Base-by-base conservation (phyloP, 192 early-diverging fungal genomes). In the Rhizophagus clarus region DNA sequence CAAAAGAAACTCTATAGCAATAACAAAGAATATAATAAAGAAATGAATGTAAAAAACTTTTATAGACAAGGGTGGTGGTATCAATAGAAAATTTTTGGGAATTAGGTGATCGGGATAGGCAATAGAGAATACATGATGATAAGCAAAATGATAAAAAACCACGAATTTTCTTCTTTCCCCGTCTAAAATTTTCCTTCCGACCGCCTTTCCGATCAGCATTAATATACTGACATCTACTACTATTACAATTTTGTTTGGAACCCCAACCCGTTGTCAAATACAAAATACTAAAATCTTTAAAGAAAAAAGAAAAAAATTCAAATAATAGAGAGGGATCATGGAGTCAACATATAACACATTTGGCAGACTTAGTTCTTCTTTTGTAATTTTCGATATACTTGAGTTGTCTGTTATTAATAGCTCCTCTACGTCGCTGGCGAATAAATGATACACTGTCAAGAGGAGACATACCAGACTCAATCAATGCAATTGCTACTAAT, bases 401-500 rank as follows among this genome's bases (percentile, higher is more conserved):
- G 69, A 96, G 91, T 81, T 96, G 95, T 24, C 85, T 85, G 82
- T 90, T 94, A 82, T 95, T 95, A 83, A 96, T 92, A 2, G 93
- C 93, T 1, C 95, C 95, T 61, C 92, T 88, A 26, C 95, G 90
- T 61, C 92, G 89, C 67, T 87, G 84, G 31, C 94, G 90, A 31
- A 96, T 92, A 66, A 87, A 91, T 61, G 93, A 91, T 32, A 96
- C 87, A 28, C 92, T 89, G 76, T 95, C 93, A 70, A 95, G 72
- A 1, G 93, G 92, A 56, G 90, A 87, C 92, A 94, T 92, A 17
- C 94, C 94, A 42, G 88, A 85, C 72, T 95, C 95, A 72, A 96
- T 92, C 67, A 96, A 80, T 5, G 93, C 94, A 80, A 95, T 85
- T 0, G 94, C 93, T 11, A 95, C 97, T 12, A 99, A 87, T 22